Evolutionary conservation across 2,329 filamentous ascomycete species (phyloP).

Genomic region (Bipolaris gigantea): DNA sequence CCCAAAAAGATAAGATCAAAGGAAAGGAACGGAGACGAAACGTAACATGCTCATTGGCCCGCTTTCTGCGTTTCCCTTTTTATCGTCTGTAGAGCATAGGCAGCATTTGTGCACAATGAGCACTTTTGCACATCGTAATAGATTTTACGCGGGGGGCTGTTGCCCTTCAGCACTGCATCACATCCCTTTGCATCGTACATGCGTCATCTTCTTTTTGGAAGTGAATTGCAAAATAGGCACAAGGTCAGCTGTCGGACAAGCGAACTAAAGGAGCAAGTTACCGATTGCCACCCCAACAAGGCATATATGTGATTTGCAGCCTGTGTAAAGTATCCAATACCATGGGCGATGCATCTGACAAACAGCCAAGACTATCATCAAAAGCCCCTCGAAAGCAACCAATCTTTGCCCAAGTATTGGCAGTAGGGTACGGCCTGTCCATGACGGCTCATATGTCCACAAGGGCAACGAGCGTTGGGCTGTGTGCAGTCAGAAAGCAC

Average conservation of each 20-base stretch:
- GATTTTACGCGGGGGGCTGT: slow-evolving; percentile 24
- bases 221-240: neutral
- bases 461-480: neutral
- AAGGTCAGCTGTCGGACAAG: slow-evolving; percentile 23
- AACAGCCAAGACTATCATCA: neutral
- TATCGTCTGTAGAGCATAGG: neutral
- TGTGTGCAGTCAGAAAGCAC: neutral
- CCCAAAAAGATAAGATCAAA: neutral
- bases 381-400: neutral
- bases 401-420: neutral
- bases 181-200: neutral
- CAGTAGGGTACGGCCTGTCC: neutral
- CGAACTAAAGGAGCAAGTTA: slow-evolving; percentile 12
- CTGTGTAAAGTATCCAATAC: neutral
- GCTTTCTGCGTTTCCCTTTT: neutral
- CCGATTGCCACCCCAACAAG: too few species aligned
- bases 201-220: neutral
- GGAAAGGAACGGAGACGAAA: slow-evolving; percentile 2
- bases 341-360: neutral
- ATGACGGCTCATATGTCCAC: neutral
- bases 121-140: slow-evolving; percentile 33
- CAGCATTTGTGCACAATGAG: slow-evolving; percentile 15
- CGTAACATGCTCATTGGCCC: slow-evolving; percentile 1
- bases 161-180: neutral
- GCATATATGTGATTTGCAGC: too few species aligned